phyloP scores from a whole-genome alignment of 257 asterid species.

The Oldenlandia corymbosa region DNA sequence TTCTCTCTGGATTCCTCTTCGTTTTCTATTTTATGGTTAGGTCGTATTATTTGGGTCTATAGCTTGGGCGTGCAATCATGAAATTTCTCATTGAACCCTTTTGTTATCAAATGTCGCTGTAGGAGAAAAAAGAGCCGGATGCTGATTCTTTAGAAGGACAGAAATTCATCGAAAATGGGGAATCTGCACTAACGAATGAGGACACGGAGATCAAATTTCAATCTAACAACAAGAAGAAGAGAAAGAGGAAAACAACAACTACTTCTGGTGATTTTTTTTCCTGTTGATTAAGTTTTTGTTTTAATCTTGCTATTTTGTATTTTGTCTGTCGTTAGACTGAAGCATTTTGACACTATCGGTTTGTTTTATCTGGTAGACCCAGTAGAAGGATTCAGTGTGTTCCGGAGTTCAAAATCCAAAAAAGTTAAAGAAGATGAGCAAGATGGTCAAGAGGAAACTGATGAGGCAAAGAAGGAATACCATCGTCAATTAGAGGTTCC shows the following conservation, averaged over 20 bases:
- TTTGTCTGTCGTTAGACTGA: background rate
- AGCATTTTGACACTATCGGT: background rate
- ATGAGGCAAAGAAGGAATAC: constrained; percentile 64
- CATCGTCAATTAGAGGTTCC: constrained; percentile 70
- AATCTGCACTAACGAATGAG: constrained; percentile 23
- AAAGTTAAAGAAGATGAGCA: constrained; percentile 31
- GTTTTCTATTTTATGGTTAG: background rate
- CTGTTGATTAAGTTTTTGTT: background rate
- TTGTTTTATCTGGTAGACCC: constrained; percentile 24
- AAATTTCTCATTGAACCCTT: background rate
- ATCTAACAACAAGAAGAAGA: constrained; percentile 56
- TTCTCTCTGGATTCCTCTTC: background rate
- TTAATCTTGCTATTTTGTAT: background rate
- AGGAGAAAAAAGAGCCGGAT: constrained; percentile 45
- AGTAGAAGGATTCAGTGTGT: constrained; percentile 64
- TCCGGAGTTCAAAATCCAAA: constrained; percentile 50
- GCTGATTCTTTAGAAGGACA: constrained; percentile 27
- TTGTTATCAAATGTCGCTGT: constrained; percentile 9
- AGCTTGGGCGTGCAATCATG: background rate
- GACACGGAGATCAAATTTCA: constrained; percentile 8
- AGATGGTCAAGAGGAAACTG: constrained; percentile 32
- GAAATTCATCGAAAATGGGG: constrained; percentile 30
- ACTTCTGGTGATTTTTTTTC: constrained; percentile 32
- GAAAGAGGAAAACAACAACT: constrained; percentile 63
- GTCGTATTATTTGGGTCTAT: background rate